phyloP scores from a whole-genome alignment of 2,329 filamentous ascomycete species.

The Sordariomycetes sp. region DNA sequence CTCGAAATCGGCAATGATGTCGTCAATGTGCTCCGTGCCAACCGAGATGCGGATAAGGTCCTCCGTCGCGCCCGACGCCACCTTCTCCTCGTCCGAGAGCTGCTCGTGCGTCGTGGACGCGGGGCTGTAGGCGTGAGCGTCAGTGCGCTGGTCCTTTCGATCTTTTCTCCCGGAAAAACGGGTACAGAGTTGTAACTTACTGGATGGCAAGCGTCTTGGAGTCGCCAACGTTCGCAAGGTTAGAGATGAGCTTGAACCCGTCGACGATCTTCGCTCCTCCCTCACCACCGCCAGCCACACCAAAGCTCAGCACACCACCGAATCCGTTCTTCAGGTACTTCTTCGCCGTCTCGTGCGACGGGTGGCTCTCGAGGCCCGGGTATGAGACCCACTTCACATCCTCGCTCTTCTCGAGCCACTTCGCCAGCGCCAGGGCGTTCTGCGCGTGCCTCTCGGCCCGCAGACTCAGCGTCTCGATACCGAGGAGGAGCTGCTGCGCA shows the following conservation, averaged over 20 bases:
- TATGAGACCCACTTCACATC: slow-evolving; percentile 93
- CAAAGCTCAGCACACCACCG: slow-evolving; percentile 86
- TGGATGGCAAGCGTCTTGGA: slow-evolving; percentile 92
- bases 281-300: slow-evolving; percentile 77
- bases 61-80: slow-evolving; percentile 72
- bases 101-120: slow-evolving; percentile 96
- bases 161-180: not conserved
- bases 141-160: too few species aligned
- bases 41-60: slow-evolving; percentile 93
- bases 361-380: slow-evolving; percentile 74
- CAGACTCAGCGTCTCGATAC: slow-evolving; percentile 81
- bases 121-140: slow-evolving; percentile 31
- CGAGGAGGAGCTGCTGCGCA: slow-evolving; percentile 83
- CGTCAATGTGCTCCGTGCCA: slow-evolving; percentile 92
- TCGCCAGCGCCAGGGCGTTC: slow-evolving; percentile 71
- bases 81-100: slow-evolving; percentile 70
- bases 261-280: slow-evolving; percentile 86
- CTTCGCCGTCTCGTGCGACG: slow-evolving; percentile 70
- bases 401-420: slow-evolving; percentile 72
- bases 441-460: slow-evolving; percentile 76
- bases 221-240: slow-evolving; percentile 92
- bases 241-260: slow-evolving; percentile 88
- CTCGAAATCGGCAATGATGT: slow-evolving; percentile 92
- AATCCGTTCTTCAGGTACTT: slow-evolving; percentile 78
- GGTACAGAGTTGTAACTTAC: slow-evolving; percentile 14